Evolutionary conservation across 2,329 filamentous ascomycete genomes (phyloP).

Genomic region (Lasiodiplodia citricola): DNA sequence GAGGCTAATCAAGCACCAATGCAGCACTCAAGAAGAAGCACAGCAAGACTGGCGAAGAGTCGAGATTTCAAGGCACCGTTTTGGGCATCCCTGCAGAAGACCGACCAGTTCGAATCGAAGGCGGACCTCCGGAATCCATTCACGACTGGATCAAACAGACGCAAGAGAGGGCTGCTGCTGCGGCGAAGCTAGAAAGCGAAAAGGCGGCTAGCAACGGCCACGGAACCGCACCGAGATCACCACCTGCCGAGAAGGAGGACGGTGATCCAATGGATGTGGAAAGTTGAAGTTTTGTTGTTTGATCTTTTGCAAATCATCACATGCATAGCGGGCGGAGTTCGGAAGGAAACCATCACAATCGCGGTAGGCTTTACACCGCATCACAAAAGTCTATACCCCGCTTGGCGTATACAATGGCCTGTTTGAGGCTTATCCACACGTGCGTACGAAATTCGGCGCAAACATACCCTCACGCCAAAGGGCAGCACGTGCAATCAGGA

Average conservation of each 20-base stretch:
- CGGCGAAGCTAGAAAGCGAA: conserved; percentile 6
- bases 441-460: neutral
- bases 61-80: conserved; percentile 82
- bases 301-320: neutral
- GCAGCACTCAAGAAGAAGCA: conserved; percentile 88
- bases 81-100: conserved; percentile 76
- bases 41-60: conserved; percentile 85
- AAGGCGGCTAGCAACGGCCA: neutral
- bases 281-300: conserved; percentile 1
- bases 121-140: conserved; percentile 71
- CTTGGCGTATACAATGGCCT: neutral
- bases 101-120: conserved; percentile 76
- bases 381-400: neutral
- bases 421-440: neutral
- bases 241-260: conserved; percentile 2
- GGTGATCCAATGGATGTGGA: conserved; percentile 16
- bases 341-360: neutral
- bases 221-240: conserved; percentile 3
- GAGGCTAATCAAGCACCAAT: neutral
- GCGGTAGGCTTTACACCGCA: neutral
- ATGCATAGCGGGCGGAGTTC: conserved; percentile 15
- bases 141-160: conserved; percentile 63
- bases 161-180: conserved; percentile 33
- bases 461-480: neutral
- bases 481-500: neutral